Evolutionary conservation across 345 rosid species (phyloP).

Genomic region (Eucalyptus melliodora): DNA sequence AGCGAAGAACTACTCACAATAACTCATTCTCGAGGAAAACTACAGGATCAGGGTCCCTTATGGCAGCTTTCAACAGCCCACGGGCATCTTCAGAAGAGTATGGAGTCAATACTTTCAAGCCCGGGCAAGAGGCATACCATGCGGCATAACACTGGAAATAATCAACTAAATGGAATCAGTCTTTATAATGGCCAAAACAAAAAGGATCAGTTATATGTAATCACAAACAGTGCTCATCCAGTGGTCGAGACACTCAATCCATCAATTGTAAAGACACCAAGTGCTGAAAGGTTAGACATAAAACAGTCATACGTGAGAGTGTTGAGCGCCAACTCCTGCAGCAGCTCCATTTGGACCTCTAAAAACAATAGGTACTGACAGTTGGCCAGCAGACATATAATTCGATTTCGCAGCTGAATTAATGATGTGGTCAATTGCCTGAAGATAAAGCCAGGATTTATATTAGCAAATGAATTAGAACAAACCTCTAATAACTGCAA

Average conservation of each 20-base stretch:
- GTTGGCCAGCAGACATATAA: conserved; percentile 94
- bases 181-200: background rate
- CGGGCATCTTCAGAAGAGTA: conserved; percentile 95
- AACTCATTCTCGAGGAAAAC: conserved; percentile 97
- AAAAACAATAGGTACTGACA: conserved; percentile 81
- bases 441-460: background rate
- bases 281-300: background rate
- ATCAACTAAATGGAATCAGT: background rate
- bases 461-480: background rate
- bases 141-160: conserved; percentile 78
- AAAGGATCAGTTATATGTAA: background rate
- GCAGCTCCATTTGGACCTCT: conserved; percentile 99
- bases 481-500: background rate
- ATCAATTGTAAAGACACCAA: background rate
- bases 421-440: conserved; percentile 98
- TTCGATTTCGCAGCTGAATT: conserved; percentile 93
- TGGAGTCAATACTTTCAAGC: conserved; percentile 78
- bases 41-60: conserved; percentile 97
- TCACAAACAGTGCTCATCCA: background rate
- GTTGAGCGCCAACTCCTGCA: conserved; percentile 98
- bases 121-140: conserved; percentile 86
- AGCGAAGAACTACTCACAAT: conserved; percentile 39
- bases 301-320: conserved; percentile 62
- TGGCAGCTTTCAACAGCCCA: conserved; percentile 94
- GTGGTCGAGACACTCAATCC: background rate